phyloP scores from a whole-genome alignment of 768 basidiomycete genomes.

The Rhizopogon vesiculosus region DNA sequence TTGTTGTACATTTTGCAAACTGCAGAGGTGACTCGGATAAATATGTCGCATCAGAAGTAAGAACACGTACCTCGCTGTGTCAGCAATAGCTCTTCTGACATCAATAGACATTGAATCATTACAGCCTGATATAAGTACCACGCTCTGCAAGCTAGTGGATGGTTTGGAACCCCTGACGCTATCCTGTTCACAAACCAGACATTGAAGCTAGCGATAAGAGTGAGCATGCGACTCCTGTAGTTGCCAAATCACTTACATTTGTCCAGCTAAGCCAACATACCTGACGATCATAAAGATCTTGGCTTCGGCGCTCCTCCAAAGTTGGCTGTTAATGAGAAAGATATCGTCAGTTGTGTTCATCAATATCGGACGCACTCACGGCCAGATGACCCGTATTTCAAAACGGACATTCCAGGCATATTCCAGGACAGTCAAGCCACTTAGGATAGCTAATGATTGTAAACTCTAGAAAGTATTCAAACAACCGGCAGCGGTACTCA shows the following conservation, averaged over 20 bases:
- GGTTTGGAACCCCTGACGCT: slow-evolving; percentile 5
- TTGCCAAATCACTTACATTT: slow-evolving; percentile 10
- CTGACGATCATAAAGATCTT: slow-evolving; percentile 8
- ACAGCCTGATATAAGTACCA: slow-evolving; percentile 16
- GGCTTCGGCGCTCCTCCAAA: not conserved
- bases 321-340: not conserved
- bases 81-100: slow-evolving; percentile 6
- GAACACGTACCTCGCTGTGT: slow-evolving; percentile 14
- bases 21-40: not conserved
- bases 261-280: slow-evolving; percentile 12
- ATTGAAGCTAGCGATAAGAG: slow-evolving; percentile 11
- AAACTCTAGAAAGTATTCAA: too few species aligned
- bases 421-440: slow-evolving; percentile 11
- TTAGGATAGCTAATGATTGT: too few species aligned
- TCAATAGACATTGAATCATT: slow-evolving; percentile 11
- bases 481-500: not conserved
- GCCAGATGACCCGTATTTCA: slow-evolving; percentile 15
- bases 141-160: slow-evolving; percentile 4
- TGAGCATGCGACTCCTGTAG: not conserved
- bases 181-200: slow-evolving; percentile 17
- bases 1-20: slow-evolving; percentile 14
- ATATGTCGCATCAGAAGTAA: not conserved
- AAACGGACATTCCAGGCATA: not conserved
- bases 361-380: slow-evolving; percentile 10
- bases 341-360: not conserved